Evolutionary conservation across 2,329 filamentous ascomycete species (phyloP).

Genomic region (Elsinoe arachidis): DNA sequence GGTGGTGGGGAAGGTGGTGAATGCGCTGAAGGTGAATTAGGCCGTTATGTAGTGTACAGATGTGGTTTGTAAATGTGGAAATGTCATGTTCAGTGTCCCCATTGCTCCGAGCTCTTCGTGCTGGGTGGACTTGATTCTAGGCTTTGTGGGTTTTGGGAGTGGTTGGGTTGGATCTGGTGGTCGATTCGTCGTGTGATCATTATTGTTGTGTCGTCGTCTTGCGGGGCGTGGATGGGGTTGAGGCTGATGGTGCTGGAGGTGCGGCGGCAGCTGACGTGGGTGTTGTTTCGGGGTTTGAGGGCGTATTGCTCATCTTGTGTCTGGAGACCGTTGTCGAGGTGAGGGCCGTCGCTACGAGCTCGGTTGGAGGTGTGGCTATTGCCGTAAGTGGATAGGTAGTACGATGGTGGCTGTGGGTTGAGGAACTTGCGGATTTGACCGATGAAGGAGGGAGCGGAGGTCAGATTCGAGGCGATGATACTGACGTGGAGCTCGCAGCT

Average conservation of each 20-base stretch:
- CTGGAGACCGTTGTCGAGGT: neutral
- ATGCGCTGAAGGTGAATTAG: neutral
- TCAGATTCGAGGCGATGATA: slow-evolving; percentile 25
- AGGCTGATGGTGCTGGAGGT: slow-evolving; percentile 4
- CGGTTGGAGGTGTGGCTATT: neutral
- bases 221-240: neutral
- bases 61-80: neutral
- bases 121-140: neutral
- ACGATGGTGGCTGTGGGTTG: neutral
- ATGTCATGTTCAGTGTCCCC: neutral
- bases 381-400: neutral
- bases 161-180: neutral
- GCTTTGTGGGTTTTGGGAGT: neutral
- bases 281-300: neutral
- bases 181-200: slow-evolving; percentile 8
- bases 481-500: slow-evolving; percentile 24
- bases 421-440: slow-evolving; percentile 4
- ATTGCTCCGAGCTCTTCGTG: neutral
- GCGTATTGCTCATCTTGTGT: neutral
- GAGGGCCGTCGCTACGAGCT: neutral
- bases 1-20: neutral
- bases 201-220: neutral
- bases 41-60: neutral
- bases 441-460: slow-evolving; percentile 16
- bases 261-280: neutral